Conservation (phyloP, 2,329 filamentous ascomycete species). For the Botrytis pseudocinerea region DNA sequence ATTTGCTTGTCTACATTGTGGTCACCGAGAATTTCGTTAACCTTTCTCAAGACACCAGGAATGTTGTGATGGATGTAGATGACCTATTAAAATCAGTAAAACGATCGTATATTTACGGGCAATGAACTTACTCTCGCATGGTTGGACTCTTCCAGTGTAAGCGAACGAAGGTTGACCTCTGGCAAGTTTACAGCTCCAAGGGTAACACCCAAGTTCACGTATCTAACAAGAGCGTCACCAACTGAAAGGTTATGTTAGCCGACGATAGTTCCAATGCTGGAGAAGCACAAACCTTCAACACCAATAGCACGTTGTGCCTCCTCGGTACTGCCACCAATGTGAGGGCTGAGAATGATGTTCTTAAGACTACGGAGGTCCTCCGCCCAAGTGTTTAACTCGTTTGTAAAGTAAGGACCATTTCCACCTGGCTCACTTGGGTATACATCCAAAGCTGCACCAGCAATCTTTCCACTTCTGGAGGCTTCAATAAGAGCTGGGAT, state of each 20-base stretch:
- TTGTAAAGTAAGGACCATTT: conserved; percentile 94
- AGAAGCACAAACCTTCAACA: conserved; percentile 61
- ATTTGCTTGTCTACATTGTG: conserved; percentile 99
- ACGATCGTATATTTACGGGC: background rate
- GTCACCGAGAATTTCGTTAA: conserved; percentile 90
- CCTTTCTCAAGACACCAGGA: conserved; percentile 88
- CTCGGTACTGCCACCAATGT: conserved; percentile 97
- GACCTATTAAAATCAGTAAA: conserved; percentile 52
- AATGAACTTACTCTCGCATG: conserved; percentile 68
- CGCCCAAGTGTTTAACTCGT: conserved; percentile 77
- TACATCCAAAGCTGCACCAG: conserved; percentile 93
- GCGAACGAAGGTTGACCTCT: conserved; percentile 86
- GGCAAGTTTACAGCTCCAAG: conserved; percentile 93
- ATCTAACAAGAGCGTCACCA: conserved; percentile 80
- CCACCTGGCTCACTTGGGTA: conserved; percentile 91
- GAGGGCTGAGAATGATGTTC: conserved; percentile 93
- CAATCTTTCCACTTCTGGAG: conserved; percentile 81
- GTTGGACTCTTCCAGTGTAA: conserved; percentile 86
- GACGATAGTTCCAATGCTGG: background rate
- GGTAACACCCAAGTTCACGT: conserved; percentile 94
- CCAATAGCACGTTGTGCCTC: conserved; percentile 97
- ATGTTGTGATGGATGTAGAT: conserved; percentile 98
- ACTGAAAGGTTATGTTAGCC: conserved; percentile 51
- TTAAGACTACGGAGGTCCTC: conserved; percentile 81
- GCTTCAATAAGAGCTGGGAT: conserved; percentile 89